A percentile compares a stretch with the other conserved stretches of the same genome.
These are phyloP conservation scores for Penicillium sp. DNA, from an alignment of 2,329 filamentous ascomycete genomes.

Conservation along the genomic window DNA sequence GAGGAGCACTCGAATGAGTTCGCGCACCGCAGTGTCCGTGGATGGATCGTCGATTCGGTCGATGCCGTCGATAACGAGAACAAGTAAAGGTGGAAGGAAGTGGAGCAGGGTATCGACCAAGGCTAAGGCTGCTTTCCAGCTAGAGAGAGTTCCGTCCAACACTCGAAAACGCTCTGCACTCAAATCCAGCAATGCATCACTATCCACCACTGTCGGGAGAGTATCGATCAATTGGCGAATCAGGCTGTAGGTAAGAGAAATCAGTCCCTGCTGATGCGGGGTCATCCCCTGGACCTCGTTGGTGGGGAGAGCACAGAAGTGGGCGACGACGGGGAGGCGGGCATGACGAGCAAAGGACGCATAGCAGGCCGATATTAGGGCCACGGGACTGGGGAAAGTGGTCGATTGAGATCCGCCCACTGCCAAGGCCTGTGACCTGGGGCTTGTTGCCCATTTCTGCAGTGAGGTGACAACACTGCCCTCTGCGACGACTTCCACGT, in stretches of 20 bases:
- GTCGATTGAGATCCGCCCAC: slow-evolving; percentile 36
- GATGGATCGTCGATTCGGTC: slow-evolving; percentile 38
- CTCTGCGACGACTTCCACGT: slow-evolving; percentile 33
- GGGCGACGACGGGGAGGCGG: slow-evolving; percentile 39
- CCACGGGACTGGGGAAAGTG: slow-evolving; percentile 31
- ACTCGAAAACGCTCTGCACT: slow-evolving; percentile 39
- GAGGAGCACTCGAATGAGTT: slow-evolving; percentile 38
- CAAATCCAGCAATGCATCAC: slow-evolving; percentile 39
- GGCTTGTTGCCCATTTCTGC: slow-evolving; percentile 39
- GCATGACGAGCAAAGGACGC: slow-evolving; percentile 35
- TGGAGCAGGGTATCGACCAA: slow-evolving; percentile 41
- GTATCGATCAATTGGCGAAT: slow-evolving; percentile 44
- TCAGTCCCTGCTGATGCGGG: slow-evolving; percentile 34
- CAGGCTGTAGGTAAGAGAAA: slow-evolving; percentile 44
- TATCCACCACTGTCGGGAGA: slow-evolving; percentile 41
- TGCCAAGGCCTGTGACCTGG: slow-evolving; percentile 38
- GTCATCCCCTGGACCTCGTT: slow-evolving; percentile 27
- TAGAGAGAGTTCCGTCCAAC: slow-evolving; percentile 38
- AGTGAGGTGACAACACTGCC: slow-evolving; percentile 32
- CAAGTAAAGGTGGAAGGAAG: slow-evolving; percentile 40
- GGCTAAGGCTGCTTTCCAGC: slow-evolving; percentile 42
- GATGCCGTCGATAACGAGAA: slow-evolving; percentile 42
- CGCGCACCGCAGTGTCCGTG: slow-evolving; percentile 38
- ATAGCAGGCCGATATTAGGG: slow-evolving; percentile 40
- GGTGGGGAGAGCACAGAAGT: slow-evolving; percentile 39